Evolutionary conservation across 2,329 filamentous ascomycete species (phyloP).

Genomic region (Penicillium sp.): DNA sequence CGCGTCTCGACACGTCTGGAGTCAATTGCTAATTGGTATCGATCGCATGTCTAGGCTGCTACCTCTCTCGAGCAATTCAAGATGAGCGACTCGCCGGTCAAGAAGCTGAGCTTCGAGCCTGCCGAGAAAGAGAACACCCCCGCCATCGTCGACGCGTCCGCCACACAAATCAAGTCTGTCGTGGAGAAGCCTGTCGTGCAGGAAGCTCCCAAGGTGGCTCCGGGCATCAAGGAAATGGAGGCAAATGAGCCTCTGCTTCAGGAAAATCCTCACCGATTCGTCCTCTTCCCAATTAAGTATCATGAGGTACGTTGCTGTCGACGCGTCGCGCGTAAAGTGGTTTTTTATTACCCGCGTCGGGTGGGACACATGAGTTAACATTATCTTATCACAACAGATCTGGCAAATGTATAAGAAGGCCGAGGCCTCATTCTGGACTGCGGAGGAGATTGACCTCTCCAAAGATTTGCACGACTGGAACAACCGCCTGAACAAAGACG

Average conservation of each 20-base stretch:
- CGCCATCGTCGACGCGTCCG: constrained; percentile 51
- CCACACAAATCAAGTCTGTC: constrained; percentile 55
- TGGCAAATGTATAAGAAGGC: constrained; percentile 99
- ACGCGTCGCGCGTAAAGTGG: constrained; percentile 68
- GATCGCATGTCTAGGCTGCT: constrained; percentile 61
- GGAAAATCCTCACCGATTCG: constrained; percentile 94
- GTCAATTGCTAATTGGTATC: constrained; percentile 37
- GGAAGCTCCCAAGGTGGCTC: constrained; percentile 39
- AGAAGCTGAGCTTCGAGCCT: constrained; percentile 77
- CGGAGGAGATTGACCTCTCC: constrained; percentile 97
- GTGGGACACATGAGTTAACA: constrained; percentile 34
- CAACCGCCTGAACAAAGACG: constrained; percentile 92
- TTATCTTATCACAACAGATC: constrained; percentile 59
- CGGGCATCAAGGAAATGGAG: constrained; percentile 64
- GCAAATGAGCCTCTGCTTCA: constrained; percentile 84
- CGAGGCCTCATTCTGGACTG: constrained; percentile 99
- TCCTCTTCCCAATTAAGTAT: constrained; percentile 98
- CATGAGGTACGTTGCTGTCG: constrained; percentile 74
- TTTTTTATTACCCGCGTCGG: constrained; percentile 16
- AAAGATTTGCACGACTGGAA: constrained; percentile 99
- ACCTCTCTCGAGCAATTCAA: constrained; percentile 82
- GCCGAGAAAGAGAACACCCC: constrained; percentile 78
- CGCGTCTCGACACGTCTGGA: constrained; percentile 27
- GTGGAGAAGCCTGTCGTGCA: constrained; percentile 39
- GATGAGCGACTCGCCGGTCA: constrained; percentile 80